A percentile compares a stretch with the other conserved stretches of the same genome.
phyloP scores from a whole-genome alignment of 305 asterid genomes.

The Andrographis paniculata region DNA sequence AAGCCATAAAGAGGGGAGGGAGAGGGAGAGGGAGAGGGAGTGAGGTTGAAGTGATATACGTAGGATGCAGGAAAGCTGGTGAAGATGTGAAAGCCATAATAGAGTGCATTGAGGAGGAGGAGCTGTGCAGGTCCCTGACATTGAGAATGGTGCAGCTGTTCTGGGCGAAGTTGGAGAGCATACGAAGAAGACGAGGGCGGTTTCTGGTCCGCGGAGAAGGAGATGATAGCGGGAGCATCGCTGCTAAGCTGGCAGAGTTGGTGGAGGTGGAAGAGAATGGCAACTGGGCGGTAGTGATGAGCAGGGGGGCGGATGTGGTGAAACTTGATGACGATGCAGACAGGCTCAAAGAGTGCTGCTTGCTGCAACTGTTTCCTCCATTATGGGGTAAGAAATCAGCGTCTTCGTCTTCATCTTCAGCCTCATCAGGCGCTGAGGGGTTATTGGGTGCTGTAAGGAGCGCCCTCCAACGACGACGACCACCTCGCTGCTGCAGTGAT shows the following conservation, averaged over 20 bases:
- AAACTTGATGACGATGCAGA: slow-evolving; percentile 30
- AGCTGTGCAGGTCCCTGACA: slow-evolving; percentile 27
- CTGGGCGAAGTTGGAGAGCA: slow-evolving; percentile 53
- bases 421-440: slow-evolving; percentile 30
- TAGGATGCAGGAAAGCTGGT: slow-evolving; percentile 47
- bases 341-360: slow-evolving; percentile 23
- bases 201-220: too few species aligned
- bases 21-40: too few species aligned
- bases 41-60: slow-evolving; percentile 48
- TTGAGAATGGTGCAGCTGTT: slow-evolving; percentile 33
- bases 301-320: slow-evolving; percentile 28
- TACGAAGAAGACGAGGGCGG: too few species aligned
- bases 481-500: slow-evolving; percentile 25
- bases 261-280: slow-evolving; percentile 21
- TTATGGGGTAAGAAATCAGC: slow-evolving; percentile 31
- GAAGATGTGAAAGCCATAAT: slow-evolving; percentile 28
- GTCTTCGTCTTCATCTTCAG: too few species aligned
- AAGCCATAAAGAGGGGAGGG: too few species aligned
- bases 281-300: slow-evolving; percentile 53
- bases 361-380: slow-evolving; percentile 21
- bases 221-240: slow-evolving; percentile 17
- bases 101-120: slow-evolving; percentile 37
- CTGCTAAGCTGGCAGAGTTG: slow-evolving; percentile 21
- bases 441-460: slow-evolving; percentile 31
- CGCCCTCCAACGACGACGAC: slow-evolving; percentile 14